These are phyloP conservation scores for Escallonia rubra DNA, from an alignment of 129 eudicot species.

Conservation along the genomic window DNA sequence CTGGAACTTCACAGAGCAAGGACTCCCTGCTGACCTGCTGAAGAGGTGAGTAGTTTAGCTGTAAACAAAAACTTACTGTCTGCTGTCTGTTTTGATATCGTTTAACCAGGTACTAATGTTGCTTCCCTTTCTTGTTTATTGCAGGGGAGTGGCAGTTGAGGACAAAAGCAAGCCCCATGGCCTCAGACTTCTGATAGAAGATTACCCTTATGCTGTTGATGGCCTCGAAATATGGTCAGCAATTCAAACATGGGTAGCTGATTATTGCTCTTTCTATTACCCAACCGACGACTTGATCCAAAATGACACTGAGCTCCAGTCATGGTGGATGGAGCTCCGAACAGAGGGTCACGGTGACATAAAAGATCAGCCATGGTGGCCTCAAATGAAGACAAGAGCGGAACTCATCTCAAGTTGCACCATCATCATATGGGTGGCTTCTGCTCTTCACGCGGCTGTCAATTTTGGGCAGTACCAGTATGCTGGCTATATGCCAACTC, in stretches of 20 bases:
- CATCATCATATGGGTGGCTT: constrained; percentile 42
- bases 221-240: constrained; percentile 44
- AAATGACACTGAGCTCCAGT: constrained; percentile 31
- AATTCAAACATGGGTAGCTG: constrained; percentile 32
- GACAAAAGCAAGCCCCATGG: constrained; percentile 30
- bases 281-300: constrained; percentile 20
- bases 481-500: constrained; percentile 41
- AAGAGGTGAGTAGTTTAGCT: constrained; percentile 10
- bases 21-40: constrained; percentile 22
- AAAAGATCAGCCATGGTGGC: constrained; percentile 43
- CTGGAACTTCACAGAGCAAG: constrained; percentile 19
- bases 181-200: constrained; percentile 36
- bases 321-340: constrained; percentile 45
- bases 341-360: constrained; percentile 38
- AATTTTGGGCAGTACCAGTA: constrained; percentile 44
- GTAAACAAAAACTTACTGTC: not conserved
- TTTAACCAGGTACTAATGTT: not conserved
- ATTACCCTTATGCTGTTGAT: constrained; percentile 41
- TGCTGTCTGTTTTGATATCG: no score
- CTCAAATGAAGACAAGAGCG: constrained; percentile 25
- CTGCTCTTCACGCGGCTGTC: constrained; percentile 50
- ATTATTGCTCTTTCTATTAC: constrained; percentile 31
- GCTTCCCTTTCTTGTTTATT: not conserved
- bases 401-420: constrained; percentile 36
- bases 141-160: constrained; percentile 40